Evolutionary conservation across 1,139 yeast species (phyloP), one percentile per base, ranked within the genome.

Genomic region (Cylindricascospora bacillispora): DNA sequence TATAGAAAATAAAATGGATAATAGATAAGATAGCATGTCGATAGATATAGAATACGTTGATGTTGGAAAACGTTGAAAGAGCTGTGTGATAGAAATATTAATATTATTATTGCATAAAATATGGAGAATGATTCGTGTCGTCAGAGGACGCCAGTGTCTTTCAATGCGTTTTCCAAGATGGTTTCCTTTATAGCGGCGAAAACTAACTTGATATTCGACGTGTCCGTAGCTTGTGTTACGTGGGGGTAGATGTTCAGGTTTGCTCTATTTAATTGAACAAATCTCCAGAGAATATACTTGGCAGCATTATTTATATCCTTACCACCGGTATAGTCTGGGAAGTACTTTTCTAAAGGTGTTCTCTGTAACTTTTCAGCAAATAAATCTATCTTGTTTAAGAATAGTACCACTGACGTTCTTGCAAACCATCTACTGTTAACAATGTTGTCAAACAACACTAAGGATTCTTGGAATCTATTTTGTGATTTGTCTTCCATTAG

Each of bases 351-450:
- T 41, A 85, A 59, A 3, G 95, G 95, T 11, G 89, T 79, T 39
- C 69, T 67, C 23, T 83, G 81, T 32, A 85, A 59, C 52, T 85
- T 85, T 47, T 81, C 89, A 19, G 92, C 83, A 50, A 85, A 82
- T 1, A 85, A 73, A 57, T 85, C 95, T 44, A 85, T 79, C 54
- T 86, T 85, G 58, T 86, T 85, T 48, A 86, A 66, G 52, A 85
- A 85, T 34, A 86, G 60, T 16, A 85, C 92, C 26, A 85, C 71
- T 0, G 94, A 78, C 3, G 93, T 79, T 41, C 93, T 67, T 21
- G 83, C 68, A 56, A 85, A 85, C 95, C 95, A 85, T 48, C 92
- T 70, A n/a, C 93, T 80, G 56, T 85, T 85, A 26, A 83, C 85
- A 31, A 85, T 92, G 1, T 93, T 80, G 47, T 85, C 95, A 49